A percentile compares a stretch with the other conserved stretches of the same genome.
Conservation (phyloP, 1,284 basidiomycete genomes). For the Leccinum fallax region DNA sequence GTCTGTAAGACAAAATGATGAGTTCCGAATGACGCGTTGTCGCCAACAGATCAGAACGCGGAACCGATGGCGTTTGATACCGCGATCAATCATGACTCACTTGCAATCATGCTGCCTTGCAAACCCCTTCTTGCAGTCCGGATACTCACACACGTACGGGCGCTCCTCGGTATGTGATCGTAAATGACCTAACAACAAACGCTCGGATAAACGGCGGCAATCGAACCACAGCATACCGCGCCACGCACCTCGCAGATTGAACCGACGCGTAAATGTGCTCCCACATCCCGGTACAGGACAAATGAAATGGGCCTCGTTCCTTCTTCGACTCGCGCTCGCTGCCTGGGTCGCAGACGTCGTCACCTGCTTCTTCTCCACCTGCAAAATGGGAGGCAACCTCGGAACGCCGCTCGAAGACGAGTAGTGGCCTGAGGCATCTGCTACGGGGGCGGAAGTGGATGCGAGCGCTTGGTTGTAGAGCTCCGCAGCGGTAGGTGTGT, state of each 20-base stretch:
- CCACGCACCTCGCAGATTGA: conserved; percentile 75
- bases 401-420: conserved; percentile 57
- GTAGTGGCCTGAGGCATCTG: conserved; percentile 48
- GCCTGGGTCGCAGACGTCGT: conserved; percentile 94
- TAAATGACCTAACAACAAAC: conserved; percentile 67
- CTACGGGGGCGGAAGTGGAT: conserved; percentile 26
- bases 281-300: conserved; percentile 96
- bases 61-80: not conserved
- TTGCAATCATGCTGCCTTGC: conserved; percentile 97
- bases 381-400: conserved; percentile 77
- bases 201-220: conserved; percentile 9
- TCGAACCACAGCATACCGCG: not conserved
- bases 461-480: conserved; percentile 48
- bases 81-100: conserved; percentile 47
- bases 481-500: conserved; percentile 47
- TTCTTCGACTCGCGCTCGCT: conserved; percentile 84
- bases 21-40: conserved; percentile 11
- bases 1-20: conserved; percentile 43
- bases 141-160: conserved; percentile 91
- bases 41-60: not conserved
- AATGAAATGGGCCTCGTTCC: conserved; percentile 89
- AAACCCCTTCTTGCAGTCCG: conserved; percentile 92
- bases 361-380: conserved; percentile 90
- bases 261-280: conserved; percentile 89
- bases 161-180: conserved; percentile 96